These are phyloP conservation scores for Paraconiothyrium brasiliense DNA, from an alignment of 2,329 filamentous ascomycete species.

Conservation along the genomic window DNA sequence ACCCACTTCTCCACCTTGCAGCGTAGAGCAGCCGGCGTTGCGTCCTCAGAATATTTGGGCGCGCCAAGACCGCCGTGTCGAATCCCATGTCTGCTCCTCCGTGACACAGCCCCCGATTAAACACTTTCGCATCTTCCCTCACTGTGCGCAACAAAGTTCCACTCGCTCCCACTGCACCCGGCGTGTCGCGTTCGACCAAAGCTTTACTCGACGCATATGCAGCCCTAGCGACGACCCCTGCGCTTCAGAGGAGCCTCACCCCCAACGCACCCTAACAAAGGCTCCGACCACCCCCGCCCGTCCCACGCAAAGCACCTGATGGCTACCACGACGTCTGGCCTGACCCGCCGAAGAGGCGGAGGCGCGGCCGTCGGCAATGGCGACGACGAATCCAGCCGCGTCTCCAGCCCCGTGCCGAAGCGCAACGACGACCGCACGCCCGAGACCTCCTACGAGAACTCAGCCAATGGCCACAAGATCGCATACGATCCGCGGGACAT, in stretches of 20 bases:
- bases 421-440: slow-evolving; percentile 68
- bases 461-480: slow-evolving; percentile 98
- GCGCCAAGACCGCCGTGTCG: slow-evolving; percentile 11
- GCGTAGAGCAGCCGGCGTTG: not conserved
- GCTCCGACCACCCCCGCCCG: slow-evolving; percentile 33
- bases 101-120: slow-evolving; percentile 30
- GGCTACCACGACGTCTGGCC: slow-evolving; percentile 76
- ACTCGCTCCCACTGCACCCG: slow-evolving; percentile 20
- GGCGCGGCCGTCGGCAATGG: slow-evolving; percentile 66
- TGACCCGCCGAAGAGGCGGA: slow-evolving; percentile 73
- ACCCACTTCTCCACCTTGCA: slow-evolving; percentile 32
- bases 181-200: slow-evolving; percentile 5
- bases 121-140: slow-evolving; percentile 29
- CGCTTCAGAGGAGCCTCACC: slow-evolving; percentile 39
- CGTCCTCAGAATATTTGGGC: slow-evolving; percentile 8
- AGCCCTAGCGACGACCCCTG: slow-evolving; percentile 47
- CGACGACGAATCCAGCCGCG: slow-evolving; percentile 70
- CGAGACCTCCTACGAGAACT: slow-evolving; percentile 85
- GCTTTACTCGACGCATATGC: slow-evolving; percentile 40
- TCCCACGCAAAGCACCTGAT: slow-evolving; percentile 54
- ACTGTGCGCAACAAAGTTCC: slow-evolving; percentile 29
- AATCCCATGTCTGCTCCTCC: slow-evolving; percentile 12
- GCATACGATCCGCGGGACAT: slow-evolving; percentile 97
- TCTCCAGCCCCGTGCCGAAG: slow-evolving; percentile 71
- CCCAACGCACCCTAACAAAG: slow-evolving; percentile 42